Evolutionary conservation across 2,329 filamentous ascomycete genomes (phyloP), one percentile per base, ranked within the genome.

Genomic region (Fusarium humuli): DNA sequence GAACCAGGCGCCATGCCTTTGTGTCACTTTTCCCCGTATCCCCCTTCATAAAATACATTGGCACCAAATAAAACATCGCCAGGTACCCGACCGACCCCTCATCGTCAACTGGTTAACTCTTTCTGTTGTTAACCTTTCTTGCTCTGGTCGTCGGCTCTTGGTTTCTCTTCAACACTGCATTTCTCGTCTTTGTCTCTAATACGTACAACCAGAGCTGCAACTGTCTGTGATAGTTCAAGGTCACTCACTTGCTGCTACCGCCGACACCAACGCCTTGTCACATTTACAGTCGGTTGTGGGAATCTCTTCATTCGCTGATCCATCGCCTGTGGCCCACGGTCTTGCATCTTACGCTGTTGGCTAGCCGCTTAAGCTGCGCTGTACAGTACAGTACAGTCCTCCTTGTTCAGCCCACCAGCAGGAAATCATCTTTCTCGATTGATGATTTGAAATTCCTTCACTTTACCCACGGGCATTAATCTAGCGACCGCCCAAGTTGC

Each of bases 21-120:
- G 73, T 75, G 73, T 75, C 73, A 75, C 72, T 75, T 73, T 73
- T 73, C 73, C 69, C 73, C 73, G 73, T 75, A 65, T 73, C 69
- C 73, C 73, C 73, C 73, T 75, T 75, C 73, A 75, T 75, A 75
- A 75, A 75, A 73, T 75, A 75, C 59, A 75, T 71, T 50, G 70
- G 62, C 69, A 75, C 58, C 72, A 75, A 75, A 75, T 75, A 75
- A 75, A 75, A 75, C 71, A 75, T 75, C 72, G 68, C 61, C 71
- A 73, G 65, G 73, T 71, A 68, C 73, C 69, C 64, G 53, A 71
- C 72, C 72, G 65, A 73, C 72, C 72, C 73, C 73, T 75, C 73
- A 67, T 73, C 59, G 65, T 70, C 60, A 69, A 46, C 61, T 71
- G 59, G 59, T 57, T 42, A 57, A 65, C 46, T 55, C 55, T 57